Evolutionary conservation across 2,329 filamentous ascomycete genomes (phyloP).

Genomic region (Fusarium foetens): DNA sequence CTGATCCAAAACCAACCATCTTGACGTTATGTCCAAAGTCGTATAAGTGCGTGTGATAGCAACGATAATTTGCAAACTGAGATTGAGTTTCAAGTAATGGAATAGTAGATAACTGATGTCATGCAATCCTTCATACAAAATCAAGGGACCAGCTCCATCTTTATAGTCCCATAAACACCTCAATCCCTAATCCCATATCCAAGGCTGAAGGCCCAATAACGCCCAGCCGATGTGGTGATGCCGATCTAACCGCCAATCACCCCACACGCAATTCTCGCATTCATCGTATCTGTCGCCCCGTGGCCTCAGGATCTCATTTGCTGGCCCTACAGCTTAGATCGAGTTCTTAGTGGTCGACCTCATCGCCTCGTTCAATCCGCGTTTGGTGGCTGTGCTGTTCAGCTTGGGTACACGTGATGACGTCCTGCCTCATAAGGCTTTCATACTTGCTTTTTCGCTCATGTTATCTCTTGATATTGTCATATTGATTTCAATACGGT

Average conservation of each 20-base stretch:
- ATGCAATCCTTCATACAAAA: background rate
- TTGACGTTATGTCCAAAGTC: background rate
- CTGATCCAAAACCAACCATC: constrained; percentile 43
- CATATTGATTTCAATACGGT: background rate
- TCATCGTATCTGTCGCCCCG: constrained; percentile 29
- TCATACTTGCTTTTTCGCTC: background rate
- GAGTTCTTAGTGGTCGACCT: background rate
- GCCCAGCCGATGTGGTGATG: background rate
- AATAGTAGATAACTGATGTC: background rate
- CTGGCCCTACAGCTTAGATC: background rate
- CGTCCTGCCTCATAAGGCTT: constrained; percentile 1
- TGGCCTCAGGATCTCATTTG: constrained; percentile 1
- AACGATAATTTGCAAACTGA: too few relatives aligned
- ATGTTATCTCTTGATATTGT: background rate
- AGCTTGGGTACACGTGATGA: constrained; percentile 3
- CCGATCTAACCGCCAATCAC: constrained; percentile 3
- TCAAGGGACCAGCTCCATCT: constrained; percentile 1
- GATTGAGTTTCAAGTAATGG: too few relatives aligned
- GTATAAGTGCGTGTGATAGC: background rate
- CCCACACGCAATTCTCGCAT: constrained; percentile 27
- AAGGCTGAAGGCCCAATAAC: constrained; percentile 1
- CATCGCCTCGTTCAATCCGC: background rate
- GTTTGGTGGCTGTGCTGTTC: constrained; percentile 23
- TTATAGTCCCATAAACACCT: constrained; percentile 11
- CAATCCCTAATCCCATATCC: background rate